Percentiles rank a stretch among this genome's conserved stretches.
phyloP scores from a whole-genome alignment of 176 grass and related monocot genomes.

The Carex myosuroides region DNA sequence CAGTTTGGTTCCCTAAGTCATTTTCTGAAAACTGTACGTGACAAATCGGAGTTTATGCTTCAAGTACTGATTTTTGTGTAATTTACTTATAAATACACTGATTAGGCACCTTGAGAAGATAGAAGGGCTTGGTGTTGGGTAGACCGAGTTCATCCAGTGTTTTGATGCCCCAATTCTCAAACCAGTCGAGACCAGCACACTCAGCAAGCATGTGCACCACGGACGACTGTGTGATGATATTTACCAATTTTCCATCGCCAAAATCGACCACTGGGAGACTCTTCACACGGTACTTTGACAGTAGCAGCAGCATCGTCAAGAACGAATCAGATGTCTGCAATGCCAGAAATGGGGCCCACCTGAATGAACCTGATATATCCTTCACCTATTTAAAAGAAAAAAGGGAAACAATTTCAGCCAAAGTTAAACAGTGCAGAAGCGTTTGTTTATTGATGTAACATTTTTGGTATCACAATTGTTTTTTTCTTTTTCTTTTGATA shows the following conservation, averaged over 20 bases:
- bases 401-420: neutral
- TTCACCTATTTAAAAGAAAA: slow-evolving; percentile 39
- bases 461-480: neutral
- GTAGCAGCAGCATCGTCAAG: slow-evolving; percentile 84
- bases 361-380: slow-evolving; percentile 81
- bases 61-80: neutral
- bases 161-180: slow-evolving; percentile 91
- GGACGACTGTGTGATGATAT: slow-evolving; percentile 84
- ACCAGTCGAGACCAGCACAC: slow-evolving; percentile 88
- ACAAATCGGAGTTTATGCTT: neutral
- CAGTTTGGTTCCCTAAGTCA: neutral
- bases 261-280: slow-evolving; percentile 89
- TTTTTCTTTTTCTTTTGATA: neutral
- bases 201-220: slow-evolving; percentile 97
- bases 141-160: slow-evolving; percentile 66
- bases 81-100: neutral
- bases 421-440: neutral
- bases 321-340: slow-evolving; percentile 88
- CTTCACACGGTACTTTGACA: slow-evolving; percentile 98
- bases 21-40: neutral
- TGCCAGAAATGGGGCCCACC: slow-evolving; percentile 97
- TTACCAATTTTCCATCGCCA: slow-evolving; percentile 78
- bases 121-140: slow-evolving; percentile 64
- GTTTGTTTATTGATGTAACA: neutral
- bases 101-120: slow-evolving; percentile 59